phyloP scores from a whole-genome alignment of 2,329 filamentous ascomycete genomes.

The Zymoseptoria ardabiliae region DNA sequence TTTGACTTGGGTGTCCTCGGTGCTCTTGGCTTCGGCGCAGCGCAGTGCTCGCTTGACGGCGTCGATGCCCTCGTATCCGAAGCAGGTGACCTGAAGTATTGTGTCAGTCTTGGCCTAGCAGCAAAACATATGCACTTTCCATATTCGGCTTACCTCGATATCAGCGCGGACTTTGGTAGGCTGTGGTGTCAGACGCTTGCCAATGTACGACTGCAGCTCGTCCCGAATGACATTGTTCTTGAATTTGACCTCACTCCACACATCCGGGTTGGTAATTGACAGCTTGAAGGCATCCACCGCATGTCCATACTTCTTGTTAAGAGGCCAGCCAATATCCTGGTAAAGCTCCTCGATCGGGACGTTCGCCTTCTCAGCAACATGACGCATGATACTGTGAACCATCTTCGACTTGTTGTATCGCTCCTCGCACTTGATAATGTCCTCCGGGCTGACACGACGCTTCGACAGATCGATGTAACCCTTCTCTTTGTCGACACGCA shows the following conservation, averaged over 20 bases:
- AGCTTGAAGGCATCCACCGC: slow-evolving; percentile 98
- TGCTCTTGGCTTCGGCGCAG: slow-evolving; percentile 88
- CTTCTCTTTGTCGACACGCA: slow-evolving; percentile 99
- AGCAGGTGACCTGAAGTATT: slow-evolving; percentile 57
- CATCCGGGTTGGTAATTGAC: slow-evolving; percentile 94
- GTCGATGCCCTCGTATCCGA: slow-evolving; percentile 93
- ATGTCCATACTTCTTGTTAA: slow-evolving; percentile 97
- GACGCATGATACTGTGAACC: slow-evolving; percentile 97
- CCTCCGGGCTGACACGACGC: slow-evolving; percentile 92
- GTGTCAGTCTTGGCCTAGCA: background rate
- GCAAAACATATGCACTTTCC: background rate
- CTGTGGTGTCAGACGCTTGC: slow-evolving; percentile 92
- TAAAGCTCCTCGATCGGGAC: slow-evolving; percentile 93
- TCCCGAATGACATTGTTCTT: slow-evolving; percentile 76
- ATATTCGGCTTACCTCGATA: slow-evolving; percentile 56
- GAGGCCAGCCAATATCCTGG: slow-evolving; percentile 88
- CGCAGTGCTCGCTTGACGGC: slow-evolving; percentile 90
- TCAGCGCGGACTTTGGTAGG: slow-evolving; percentile 99
- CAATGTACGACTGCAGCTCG: slow-evolving; percentile 90
- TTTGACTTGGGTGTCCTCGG: slow-evolving; percentile 87
- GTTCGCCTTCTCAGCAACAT: slow-evolving; percentile 94
- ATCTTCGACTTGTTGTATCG: slow-evolving; percentile 99
- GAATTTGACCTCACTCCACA: slow-evolving; percentile 91
- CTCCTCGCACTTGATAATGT: slow-evolving; percentile 97
- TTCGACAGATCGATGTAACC: slow-evolving; percentile 98